A percentile compares a stretch with the other conserved stretches of the same genome.
Evolutionary conservation across 192 early-diverging fungal genomes (phyloP).

Genomic region (Bifiguratus adelaidae): DNA sequence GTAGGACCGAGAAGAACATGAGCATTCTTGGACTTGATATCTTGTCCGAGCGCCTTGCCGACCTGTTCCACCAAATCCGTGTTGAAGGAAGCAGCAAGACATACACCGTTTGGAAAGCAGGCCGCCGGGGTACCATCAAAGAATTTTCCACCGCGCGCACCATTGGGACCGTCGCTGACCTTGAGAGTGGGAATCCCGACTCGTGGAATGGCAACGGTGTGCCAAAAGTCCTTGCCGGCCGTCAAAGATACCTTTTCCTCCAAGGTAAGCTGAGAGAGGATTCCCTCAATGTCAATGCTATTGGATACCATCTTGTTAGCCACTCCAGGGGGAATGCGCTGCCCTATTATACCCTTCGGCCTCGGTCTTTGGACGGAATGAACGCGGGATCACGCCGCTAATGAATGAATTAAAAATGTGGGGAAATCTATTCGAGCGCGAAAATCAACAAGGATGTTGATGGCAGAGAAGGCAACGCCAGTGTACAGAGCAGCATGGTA

Average conservation of each 20-base stretch:
- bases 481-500: too few relatives aligned
- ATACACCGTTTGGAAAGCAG: slow-evolving; percentile 6
- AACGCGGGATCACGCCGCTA: too few relatives aligned
- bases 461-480: too few relatives aligned
- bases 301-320: too few relatives aligned
- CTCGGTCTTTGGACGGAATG: too few relatives aligned
- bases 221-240: slow-evolving; percentile 6
- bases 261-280: slow-evolving; percentile 4
- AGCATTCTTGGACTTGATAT: background rate
- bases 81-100: slow-evolving; percentile 4
- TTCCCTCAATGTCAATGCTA: slow-evolving; percentile 2
- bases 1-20: background rate
- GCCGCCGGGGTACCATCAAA: background rate
- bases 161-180: slow-evolving; percentile 10
- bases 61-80: background rate
- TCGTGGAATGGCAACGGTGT: slow-evolving; percentile 1
- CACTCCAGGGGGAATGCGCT: too few relatives aligned
- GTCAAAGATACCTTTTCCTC: slow-evolving; percentile 7
- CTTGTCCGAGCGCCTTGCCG: background rate
- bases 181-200: slow-evolving; percentile 1
- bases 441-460: too few relatives aligned
- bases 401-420: too few relatives aligned
- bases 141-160: slow-evolving; percentile 4
- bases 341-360: too few relatives aligned
- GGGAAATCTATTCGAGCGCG: too few relatives aligned